Percentiles rank a stretch among this genome's conserved stretches.
Evolutionary conservation across 257 asterid genomes (phyloP).

Genomic region (Nicotiana noctiflora): DNA sequence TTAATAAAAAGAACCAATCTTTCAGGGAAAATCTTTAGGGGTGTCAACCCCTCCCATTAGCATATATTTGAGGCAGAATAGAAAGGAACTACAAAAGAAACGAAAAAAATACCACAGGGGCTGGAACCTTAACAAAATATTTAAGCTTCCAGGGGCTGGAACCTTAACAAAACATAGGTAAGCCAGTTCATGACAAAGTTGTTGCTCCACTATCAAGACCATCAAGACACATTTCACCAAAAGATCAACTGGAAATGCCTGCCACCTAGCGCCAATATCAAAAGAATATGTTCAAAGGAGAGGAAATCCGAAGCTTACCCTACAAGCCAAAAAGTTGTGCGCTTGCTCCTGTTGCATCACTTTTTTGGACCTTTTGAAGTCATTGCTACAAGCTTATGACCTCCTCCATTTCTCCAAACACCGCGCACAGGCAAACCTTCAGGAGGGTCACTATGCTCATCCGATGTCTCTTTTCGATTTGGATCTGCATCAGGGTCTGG

Average conservation of each 20-base stretch:
- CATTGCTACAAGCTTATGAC: slow-evolving; percentile 56
- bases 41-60: background rate
- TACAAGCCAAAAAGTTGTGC: background rate
- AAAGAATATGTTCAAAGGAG: background rate
- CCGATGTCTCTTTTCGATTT: slow-evolving; percentile 22
- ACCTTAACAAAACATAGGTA: background rate
- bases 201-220: background rate
- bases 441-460: slow-evolving; percentile 17
- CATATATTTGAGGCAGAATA: background rate
- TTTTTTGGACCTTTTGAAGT: slow-evolving; percentile 38
- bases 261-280: background rate
- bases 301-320: background rate
- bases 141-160: background rate
- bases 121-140: background rate
- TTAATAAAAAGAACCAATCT: background rate
- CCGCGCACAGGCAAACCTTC: slow-evolving; percentile 62
- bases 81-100: background rate
- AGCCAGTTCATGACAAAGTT: background rate
- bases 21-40: background rate
- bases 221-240: background rate
- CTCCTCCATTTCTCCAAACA: slow-evolving; percentile 88
- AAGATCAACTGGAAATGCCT: background rate
- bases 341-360: slow-evolving; percentile 11
- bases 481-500: slow-evolving; percentile 40
- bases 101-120: background rate